Base-by-base conservation (phyloP, 129 eudicot species). In the Flaveria sonorensis region DNA sequence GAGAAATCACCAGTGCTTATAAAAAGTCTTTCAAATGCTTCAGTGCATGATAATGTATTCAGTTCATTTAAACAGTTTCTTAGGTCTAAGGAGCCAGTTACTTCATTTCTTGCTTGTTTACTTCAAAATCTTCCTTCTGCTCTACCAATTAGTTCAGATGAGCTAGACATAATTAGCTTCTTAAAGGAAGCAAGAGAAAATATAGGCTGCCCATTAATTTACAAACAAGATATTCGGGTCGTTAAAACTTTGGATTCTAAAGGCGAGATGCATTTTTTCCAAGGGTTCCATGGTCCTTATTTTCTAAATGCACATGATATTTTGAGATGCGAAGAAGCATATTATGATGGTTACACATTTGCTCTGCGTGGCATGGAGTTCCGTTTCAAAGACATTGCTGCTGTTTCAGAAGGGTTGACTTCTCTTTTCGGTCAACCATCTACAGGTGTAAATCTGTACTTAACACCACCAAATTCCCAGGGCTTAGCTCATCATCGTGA, bases 391-490 rank as follows among this genome's bases (percentile, higher is more conserved):
- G 79, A 77, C 40, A 83, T 88, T 77, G 92, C 98, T 77, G 69
- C 81, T 68, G 65, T 89, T 78, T 85, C 96, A 40, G 89, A 90
- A 48, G 88, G 73, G 42, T 52, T 92, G 47, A 88, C 87, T 42
- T 81, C 72, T 64, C 81, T 92, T 20, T 92, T 92, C 82, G 98
- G 98, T 84, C 98, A 88, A 83, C 96, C 96, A 30, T 92, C 94
- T 57, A 85, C 83, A 52, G 98, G 94, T 18, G 94, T 88, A 42
- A 92, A 92, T 81, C 80, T 92, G 94, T 92, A 92, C 82, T 69
- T 90, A 56, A 92, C 98, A 36, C 98, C 98, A 20, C 89, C 89
- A 5, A 77, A 88, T 79, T 86, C 98, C n/a, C 98, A 92, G 77
- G 98, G 98, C 14, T 77, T 92, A 81, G 88, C 94, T 81, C 74